phyloP scores from a whole-genome alignment of 176 grass and related monocot species.

The Cenchrus fungigraminus region DNA sequence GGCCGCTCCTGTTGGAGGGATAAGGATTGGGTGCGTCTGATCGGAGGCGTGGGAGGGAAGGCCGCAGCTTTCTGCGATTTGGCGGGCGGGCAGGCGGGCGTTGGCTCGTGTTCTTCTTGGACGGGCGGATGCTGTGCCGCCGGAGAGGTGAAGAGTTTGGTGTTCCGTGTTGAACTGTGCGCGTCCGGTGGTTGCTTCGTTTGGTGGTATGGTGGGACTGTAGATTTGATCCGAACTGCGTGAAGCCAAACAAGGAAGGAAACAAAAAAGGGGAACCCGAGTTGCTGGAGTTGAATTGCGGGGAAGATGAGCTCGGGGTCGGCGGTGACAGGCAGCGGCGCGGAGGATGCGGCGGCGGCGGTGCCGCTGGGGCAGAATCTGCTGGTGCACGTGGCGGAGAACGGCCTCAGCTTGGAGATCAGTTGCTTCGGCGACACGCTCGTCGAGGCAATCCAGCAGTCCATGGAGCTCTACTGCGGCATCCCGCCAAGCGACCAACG shows the following conservation, averaged over 20 bases:
- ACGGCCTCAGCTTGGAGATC: constrained; percentile 91
- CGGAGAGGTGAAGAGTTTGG: constrained; percentile 29
- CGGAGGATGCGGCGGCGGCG: constrained; percentile 42
- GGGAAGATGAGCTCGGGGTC: constrained; percentile 90
- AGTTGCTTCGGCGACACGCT: constrained; percentile 70
- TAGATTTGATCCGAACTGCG: constrained; percentile 46
- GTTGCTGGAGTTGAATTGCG: constrained; percentile 23
- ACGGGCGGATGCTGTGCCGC: not conserved
- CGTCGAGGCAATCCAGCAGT: constrained; percentile 70
- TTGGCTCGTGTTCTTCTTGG: not conserved
- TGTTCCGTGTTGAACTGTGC: constrained; percentile 19
- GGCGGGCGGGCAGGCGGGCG: not conserved
- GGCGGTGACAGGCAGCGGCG: constrained; percentile 63
- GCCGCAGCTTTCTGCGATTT: constrained; percentile 10
- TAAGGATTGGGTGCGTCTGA: constrained; percentile 10
- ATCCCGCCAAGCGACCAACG: constrained; percentile 69
- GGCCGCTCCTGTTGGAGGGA: not conserved
- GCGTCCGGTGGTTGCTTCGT: constrained; percentile 38
- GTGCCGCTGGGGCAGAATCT: constrained; percentile 68
- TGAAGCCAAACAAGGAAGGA: not conserved
- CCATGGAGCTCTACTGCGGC: constrained; percentile 65
- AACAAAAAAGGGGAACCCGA: not conserved
- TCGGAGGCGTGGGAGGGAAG: constrained; percentile 12
- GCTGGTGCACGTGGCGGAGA: constrained; percentile 87
- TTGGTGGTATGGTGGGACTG: constrained; percentile 40